Evolutionary conservation across 805 yeast species (phyloP).

Genomic region (Yarrowia keelungensis): DNA sequence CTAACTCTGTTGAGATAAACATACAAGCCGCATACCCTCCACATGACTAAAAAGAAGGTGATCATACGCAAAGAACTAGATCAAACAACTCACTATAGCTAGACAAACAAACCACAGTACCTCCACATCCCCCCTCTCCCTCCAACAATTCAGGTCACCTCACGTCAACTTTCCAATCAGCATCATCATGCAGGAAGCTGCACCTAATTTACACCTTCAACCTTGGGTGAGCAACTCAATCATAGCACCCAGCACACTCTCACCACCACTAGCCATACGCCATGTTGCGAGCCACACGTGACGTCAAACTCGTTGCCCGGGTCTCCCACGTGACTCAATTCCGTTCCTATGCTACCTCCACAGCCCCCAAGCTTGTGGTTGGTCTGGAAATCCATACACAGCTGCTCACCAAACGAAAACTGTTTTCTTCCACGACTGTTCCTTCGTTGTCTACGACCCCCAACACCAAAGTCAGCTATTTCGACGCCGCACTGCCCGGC

Average conservation of each 20-base stretch:
- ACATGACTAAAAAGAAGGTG: too few species aligned
- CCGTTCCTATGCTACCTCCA: background rate
- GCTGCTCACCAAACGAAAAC: slow-evolving; percentile 71
- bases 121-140: background rate
- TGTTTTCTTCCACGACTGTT: slow-evolving; percentile 67
- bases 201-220: slow-evolving; percentile 9
- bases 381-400: slow-evolving; percentile 97
- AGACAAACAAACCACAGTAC: background rate
- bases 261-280: too few species aligned
- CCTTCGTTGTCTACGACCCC: slow-evolving; percentile 57
- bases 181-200: background rate
- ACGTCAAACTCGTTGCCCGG: background rate
- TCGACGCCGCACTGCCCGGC: slow-evolving; percentile 90
- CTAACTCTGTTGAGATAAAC: too few species aligned
- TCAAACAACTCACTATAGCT: too few species aligned
- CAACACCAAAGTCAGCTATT: slow-evolving; percentile 74
- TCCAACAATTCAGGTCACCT: background rate
- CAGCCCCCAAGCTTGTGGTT: slow-evolving; percentile 60
- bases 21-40: too few species aligned
- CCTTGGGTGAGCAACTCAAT: slow-evolving; percentile 6
- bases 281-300: slow-evolving; percentile 12
- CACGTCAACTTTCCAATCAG: background rate
- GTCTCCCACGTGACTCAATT: slow-evolving; percentile 3
- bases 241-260: background rate
- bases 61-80: too few species aligned